These are phyloP conservation scores for Plectosphaerella cucumerina DNA, from an alignment of 2,329 filamentous ascomycete genomes.

Conservation along the genomic window DNA sequence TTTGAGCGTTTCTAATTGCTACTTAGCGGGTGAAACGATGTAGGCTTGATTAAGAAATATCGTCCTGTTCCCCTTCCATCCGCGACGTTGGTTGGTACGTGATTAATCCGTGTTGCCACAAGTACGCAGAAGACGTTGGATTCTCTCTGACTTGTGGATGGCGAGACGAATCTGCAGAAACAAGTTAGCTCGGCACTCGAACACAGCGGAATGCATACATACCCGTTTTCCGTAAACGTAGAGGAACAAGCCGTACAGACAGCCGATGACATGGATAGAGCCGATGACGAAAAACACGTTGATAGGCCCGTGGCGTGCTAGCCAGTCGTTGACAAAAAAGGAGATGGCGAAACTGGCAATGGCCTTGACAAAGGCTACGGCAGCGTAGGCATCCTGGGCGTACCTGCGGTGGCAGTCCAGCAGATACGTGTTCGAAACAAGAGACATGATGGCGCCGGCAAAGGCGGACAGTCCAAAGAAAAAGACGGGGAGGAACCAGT, in stretches of 20 bases:
- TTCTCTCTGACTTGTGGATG: not conserved
- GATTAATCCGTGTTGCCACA: not conserved
- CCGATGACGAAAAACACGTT: slow-evolving; percentile 8
- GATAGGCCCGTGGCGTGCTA: slow-evolving; percentile 3
- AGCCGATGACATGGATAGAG: slow-evolving; percentile 1
- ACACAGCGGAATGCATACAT: not conserved
- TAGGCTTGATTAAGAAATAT: too few species aligned
- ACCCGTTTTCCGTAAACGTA: slow-evolving; percentile 4
- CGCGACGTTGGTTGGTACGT: too few species aligned
- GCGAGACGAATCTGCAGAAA: not conserved
- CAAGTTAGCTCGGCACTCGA: not conserved
- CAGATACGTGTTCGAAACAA: not conserved
- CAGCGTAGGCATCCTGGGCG: slow-evolving; percentile 4
- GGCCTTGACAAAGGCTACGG: slow-evolving; percentile 6
- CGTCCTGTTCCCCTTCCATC: too few species aligned
- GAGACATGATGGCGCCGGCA: slow-evolving; percentile 41
- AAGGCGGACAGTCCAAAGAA: slow-evolving; percentile 64
- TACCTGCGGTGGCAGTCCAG: not conserved
- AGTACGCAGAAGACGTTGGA: not conserved
- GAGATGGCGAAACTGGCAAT: slow-evolving; percentile 6
- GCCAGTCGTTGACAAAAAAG: slow-evolving; percentile 7
- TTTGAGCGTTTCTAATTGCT: too few species aligned
- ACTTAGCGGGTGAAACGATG: too few species aligned
- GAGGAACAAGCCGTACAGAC: slow-evolving; percentile 2
- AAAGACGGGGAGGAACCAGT: slow-evolving; percentile 37